These are phyloP conservation scores for Neurospora sp. DNA, from an alignment of 495 filamentous ascomycete species.

Conservation along the genomic window DNA sequence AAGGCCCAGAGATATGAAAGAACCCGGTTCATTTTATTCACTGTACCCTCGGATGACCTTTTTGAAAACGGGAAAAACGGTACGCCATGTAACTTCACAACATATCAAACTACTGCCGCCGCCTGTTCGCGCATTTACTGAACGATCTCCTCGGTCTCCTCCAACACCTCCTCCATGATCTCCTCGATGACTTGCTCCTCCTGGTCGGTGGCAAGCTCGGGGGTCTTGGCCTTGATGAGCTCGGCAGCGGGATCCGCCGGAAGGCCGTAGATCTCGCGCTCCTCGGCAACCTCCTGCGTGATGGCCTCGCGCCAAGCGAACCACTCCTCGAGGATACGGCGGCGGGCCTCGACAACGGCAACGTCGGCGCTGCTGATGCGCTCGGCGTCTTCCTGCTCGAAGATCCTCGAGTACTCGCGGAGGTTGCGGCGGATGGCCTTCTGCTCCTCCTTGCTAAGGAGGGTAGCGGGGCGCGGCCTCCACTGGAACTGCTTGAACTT, in stretches of 20 bases:
- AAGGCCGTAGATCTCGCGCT: slow-evolving; percentile 57
- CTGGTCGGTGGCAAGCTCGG: slow-evolving; percentile 40
- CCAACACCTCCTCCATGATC: slow-evolving; percentile 88
- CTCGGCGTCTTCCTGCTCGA: slow-evolving; percentile 90
- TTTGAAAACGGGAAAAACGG: background rate
- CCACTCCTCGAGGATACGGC: slow-evolving; percentile 83
- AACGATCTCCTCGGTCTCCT: slow-evolving; percentile 75
- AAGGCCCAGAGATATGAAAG: background rate
- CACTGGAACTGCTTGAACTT: slow-evolving; percentile 96
- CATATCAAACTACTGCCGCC: background rate
- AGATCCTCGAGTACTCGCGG: slow-evolving; percentile 85
- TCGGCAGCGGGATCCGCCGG: slow-evolving; percentile 52
- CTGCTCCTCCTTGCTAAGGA: slow-evolving; percentile 89
- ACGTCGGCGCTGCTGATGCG: slow-evolving; percentile 87
- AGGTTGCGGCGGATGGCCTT: slow-evolving; percentile 97
- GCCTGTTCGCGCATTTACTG: slow-evolving; percentile 7
- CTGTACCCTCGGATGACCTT: background rate
- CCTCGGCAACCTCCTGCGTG: slow-evolving; percentile 61
- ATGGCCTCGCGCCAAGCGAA: slow-evolving; percentile 68
- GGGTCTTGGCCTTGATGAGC: slow-evolving; percentile 36
- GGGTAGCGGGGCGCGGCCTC: slow-evolving; percentile 81
- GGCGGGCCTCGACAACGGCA: slow-evolving; percentile 80
- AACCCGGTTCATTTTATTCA: background rate
- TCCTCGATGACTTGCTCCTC: slow-evolving; percentile 73
- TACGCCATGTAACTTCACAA: background rate